These are phyloP conservation scores for Ramaria sp. DNA, from an alignment of 768 basidiomycete species.

Conservation along the genomic window DNA sequence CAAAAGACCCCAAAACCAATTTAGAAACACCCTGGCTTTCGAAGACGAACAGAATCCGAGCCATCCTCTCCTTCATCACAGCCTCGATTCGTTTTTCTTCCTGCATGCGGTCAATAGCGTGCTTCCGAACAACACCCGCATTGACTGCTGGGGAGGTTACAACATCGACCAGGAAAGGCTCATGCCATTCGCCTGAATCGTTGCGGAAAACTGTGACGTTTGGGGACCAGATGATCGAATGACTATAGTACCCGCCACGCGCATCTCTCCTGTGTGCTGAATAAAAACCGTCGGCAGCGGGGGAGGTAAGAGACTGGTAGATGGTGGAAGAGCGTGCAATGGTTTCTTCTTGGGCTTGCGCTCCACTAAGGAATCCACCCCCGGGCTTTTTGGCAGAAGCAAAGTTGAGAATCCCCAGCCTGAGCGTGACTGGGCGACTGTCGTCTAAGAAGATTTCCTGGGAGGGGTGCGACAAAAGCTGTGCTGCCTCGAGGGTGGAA, in stretches of 20 bases:
- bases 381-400: slow-evolving; percentile 68
- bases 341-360: slow-evolving; percentile 73
- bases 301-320: slow-evolving; percentile 49
- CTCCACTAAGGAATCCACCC: slow-evolving; percentile 64
- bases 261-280: slow-evolving; percentile 35
- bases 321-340: slow-evolving; percentile 69
- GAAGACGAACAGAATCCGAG: slow-evolving; percentile 52
- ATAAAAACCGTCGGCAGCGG: slow-evolving; percentile 51
- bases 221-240: slow-evolving; percentile 71
- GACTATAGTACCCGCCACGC: slow-evolving; percentile 55
- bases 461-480: slow-evolving; percentile 21
- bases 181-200: slow-evolving; percentile 45
- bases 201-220: slow-evolving; percentile 50
- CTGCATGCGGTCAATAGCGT: slow-evolving; percentile 14
- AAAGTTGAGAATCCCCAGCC: slow-evolving; percentile 61
- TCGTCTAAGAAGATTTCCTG: slow-evolving; percentile 5
- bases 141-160: slow-evolving; percentile 71
- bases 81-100: slow-evolving; percentile 33
- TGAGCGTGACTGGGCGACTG: background rate
- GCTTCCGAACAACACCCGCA: slow-evolving; percentile 37
- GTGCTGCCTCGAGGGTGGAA: slow-evolving; percentile 54
- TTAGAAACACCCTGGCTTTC: slow-evolving; percentile 47
- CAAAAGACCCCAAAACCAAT: slow-evolving; percentile 65
- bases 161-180: slow-evolving; percentile 52
- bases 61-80: slow-evolving; percentile 65